Conservation (phyloP, 192 early-diverging fungal genomes). For the Linnemannia exigua region DNA sequence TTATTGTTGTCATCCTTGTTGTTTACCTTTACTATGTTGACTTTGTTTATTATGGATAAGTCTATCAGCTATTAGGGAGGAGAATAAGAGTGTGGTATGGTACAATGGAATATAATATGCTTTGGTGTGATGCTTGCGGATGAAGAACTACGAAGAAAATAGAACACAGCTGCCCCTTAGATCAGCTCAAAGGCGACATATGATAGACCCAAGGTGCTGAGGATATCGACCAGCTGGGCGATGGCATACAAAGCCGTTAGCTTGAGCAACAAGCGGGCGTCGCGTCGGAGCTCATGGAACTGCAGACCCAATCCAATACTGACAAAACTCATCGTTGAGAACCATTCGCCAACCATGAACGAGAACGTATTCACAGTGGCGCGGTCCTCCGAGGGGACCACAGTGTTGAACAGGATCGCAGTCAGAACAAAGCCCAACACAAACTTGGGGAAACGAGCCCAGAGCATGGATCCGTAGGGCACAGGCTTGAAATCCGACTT, state of each 20-base stretch:
- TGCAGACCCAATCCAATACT: constrained; percentile 67
- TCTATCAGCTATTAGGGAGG: too few relatives aligned
- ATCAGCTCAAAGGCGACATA: constrained; percentile 62
- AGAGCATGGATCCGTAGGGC: constrained; percentile 47
- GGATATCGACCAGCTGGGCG: constrained; percentile 66
- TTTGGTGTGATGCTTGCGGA: not conserved
- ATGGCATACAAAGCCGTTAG: constrained; percentile 60
- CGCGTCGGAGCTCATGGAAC: constrained; percentile 60
- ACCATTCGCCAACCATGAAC: constrained; percentile 68
- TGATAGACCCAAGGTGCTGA: constrained; percentile 58
- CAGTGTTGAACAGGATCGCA: constrained; percentile 64
- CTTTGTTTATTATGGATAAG: too few relatives aligned
- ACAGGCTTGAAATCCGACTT: constrained; percentile 41
- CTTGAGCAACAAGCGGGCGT: constrained; percentile 58
- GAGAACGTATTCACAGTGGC: constrained; percentile 59
- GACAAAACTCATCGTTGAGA: constrained; percentile 67
- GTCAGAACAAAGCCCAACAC: constrained; percentile 65
- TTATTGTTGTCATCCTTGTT: too few relatives aligned
- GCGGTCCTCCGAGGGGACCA: constrained; percentile 42
- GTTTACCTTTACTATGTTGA: too few relatives aligned
- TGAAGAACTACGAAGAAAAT: not conserved
- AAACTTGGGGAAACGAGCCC: constrained; percentile 67
- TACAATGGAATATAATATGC: not conserved
- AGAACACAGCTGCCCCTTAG: constrained; percentile 13
- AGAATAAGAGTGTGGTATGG: not conserved